Base-by-base conservation (phyloP, 1,284 basidiomycete genomes). In the Leccinum griseonigrum region DNA sequence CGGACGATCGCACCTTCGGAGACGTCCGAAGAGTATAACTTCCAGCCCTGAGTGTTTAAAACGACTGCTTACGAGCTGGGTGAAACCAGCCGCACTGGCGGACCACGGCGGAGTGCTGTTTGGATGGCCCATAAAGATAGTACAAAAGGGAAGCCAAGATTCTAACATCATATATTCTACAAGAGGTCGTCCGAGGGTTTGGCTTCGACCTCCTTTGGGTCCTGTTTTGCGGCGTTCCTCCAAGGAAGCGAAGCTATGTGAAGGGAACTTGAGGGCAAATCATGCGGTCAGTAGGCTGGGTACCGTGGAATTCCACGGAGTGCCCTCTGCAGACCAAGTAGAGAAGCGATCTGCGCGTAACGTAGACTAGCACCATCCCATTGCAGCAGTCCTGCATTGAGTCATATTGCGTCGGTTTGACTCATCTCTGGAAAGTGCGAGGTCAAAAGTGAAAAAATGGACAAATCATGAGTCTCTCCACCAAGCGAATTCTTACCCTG, bases 271-370 rank as follows among this genome's bases (percentile, higher is more conserved):
- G 46, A 55, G 60, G 32, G 61, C 57, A 63, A 58, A 63, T 69
- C 59, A 56, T 66, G 61, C 60, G 63, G 54, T 50, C 61, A 64
- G 56, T 43, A 46, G 59, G 48, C 28, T 52, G 29, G 16, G n/a
- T 53, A 22, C 48, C 63, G 56, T 64, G 60, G 62, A 67, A 63
- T 56, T 71, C 69, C 72, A 74, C 69, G 71, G 69, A 60, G 57
- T 56, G 26, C 10, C 58, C 48, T 43, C 54, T 63, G 56, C 32
- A 56, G 50, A 18, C 53, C 61, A 7, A 58, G 56, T 28, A 31
- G 60, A 56, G 59, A 59, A 51, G 34, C 9, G 26, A 11, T 46
- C 52, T 58, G 59, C 54, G 54, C 38, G 51, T 58, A 57, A 50
- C 43, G 56, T 58, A 54, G 56, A 57, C 56, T 34, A 57, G 26